Percentiles rank a stretch among this genome's conserved stretches.
phyloP scores from a whole-genome alignment of 2,329 filamentous ascomycete species.

The Hansfordia pulvinata region DNA sequence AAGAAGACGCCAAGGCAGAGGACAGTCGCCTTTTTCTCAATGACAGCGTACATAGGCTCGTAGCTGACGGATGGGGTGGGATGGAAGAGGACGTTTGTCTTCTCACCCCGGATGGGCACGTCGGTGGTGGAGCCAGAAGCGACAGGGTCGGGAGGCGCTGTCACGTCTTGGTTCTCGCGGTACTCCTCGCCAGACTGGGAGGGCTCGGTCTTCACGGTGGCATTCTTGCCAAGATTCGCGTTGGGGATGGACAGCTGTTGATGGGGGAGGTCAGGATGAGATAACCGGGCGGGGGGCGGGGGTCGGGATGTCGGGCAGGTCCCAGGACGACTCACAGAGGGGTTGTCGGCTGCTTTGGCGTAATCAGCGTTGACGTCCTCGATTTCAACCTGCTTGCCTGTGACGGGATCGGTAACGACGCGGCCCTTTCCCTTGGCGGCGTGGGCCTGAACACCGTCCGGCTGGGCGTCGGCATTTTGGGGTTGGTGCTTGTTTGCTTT shows the following conservation, averaged over 20 bases:
- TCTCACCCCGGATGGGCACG: conserved; percentile 90
- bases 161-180: conserved; percentile 73
- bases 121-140: conserved; percentile 75
- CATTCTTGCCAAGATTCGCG: conserved; percentile 67
- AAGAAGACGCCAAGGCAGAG: conserved; percentile 60
- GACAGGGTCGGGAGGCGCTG: conserved; percentile 78
- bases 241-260: conserved; percentile 70
- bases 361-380: conserved; percentile 63
- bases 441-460: conserved; percentile 16
- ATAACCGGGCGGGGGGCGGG: not conserved
- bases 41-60: conserved; percentile 67
- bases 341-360: conserved; percentile 58
- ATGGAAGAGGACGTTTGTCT: conserved; percentile 92
- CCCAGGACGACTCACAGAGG: conserved; percentile 34
- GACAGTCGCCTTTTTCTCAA: conserved; percentile 63
- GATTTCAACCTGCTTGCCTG: conserved; percentile 74
- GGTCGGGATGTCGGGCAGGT: conserved; percentile 1
- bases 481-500: conserved; percentile 21
- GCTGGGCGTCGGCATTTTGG: too few relatives aligned
- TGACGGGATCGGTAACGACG: conserved; percentile 74
- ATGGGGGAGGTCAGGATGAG: not conserved
- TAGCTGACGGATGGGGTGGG: conserved; percentile 84
- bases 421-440: conserved; percentile 41
- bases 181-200: conserved; percentile 68
- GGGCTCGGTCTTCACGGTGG: conserved; percentile 57